A percentile compares a stretch with the other conserved stretches of the same genome.
phyloP scores from a whole-genome alignment of 2,329 filamentous ascomycete species.

The Geosmithia flava region DNA sequence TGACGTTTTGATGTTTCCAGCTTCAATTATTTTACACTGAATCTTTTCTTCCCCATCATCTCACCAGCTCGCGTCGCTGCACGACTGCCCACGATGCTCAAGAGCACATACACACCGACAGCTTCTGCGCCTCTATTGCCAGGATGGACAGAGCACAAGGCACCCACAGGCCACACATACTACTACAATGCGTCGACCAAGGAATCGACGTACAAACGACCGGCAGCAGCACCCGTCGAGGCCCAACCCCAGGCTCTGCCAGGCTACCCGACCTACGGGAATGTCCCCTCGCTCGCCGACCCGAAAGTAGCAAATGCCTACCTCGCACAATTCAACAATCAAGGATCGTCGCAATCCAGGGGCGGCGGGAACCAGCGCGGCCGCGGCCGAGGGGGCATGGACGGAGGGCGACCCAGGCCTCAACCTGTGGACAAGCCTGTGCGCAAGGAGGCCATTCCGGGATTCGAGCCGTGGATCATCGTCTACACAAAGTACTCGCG shows the following conservation, averaged over 20 bases:
- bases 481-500: constrained; percentile 87
- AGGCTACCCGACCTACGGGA: constrained; percentile 12
- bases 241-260: constrained; percentile 11
- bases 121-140: constrained; percentile 52
- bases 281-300: constrained; percentile 31
- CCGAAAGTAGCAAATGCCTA: constrained; percentile 48
- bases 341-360: constrained; percentile 17
- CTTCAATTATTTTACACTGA: neutral
- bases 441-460: constrained; percentile 66
- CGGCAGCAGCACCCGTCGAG: constrained; percentile 23
- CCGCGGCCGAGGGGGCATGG: constrained; percentile 36
- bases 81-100: constrained; percentile 33
- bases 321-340: constrained; percentile 38
- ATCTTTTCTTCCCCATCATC: neutral
- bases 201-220: constrained; percentile 76
- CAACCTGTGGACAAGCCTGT: constrained; percentile 71
- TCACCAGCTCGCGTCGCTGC: neutral
- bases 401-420: constrained; percentile 48
- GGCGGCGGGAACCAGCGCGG: constrained; percentile 20
- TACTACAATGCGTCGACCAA: constrained; percentile 78
- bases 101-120: constrained; percentile 60
- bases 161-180: constrained; percentile 76
- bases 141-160: constrained; percentile 90
- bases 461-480: constrained; percentile 75
- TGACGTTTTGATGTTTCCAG: neutral